Percentiles rank a stretch among this genome's conserved stretches.
These are phyloP conservation scores for Echinosophora koreensis DNA, from an alignment of 306 rosid genomes.

Conservation along the genomic window DNA sequence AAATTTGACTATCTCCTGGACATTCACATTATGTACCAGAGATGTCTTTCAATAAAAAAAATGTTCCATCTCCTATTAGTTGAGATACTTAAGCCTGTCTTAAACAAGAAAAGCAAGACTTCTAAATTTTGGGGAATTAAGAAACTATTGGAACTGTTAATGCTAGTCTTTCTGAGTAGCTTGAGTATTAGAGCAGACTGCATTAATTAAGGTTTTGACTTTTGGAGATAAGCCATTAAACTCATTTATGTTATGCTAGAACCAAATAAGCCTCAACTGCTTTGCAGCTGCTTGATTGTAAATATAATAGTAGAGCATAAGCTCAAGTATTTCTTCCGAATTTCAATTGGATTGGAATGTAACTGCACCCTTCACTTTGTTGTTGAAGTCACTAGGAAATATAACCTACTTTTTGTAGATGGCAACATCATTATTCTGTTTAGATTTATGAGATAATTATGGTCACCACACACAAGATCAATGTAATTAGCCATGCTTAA, in stretches of 20 bases:
- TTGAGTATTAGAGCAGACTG: slow-evolving; percentile 3
- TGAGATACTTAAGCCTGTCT: slow-evolving; percentile 21
- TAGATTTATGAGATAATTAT: background rate
- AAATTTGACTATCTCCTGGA: slow-evolving; percentile 28
- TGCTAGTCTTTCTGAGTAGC: slow-evolving; percentile 4
- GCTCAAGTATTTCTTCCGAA: slow-evolving; percentile 12
- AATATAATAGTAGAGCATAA: slow-evolving; percentile 27
- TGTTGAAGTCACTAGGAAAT: slow-evolving; percentile 31
- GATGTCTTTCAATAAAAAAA: slow-evolving; percentile 8
- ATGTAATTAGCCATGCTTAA: slow-evolving; percentile 22
- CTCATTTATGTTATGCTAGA: slow-evolving; percentile 26
- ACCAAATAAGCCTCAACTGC: slow-evolving; percentile 31
- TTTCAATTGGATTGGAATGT: slow-evolving; percentile 29
- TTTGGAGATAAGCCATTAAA: background rate
- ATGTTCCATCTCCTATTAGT: slow-evolving; percentile 12
- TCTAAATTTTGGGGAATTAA: slow-evolving; percentile 6
- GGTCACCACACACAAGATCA: slow-evolving; percentile 2
- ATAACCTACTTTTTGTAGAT: background rate
- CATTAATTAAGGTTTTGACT: slow-evolving; percentile 19
- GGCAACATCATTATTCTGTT: slow-evolving; percentile 29
- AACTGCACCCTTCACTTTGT: slow-evolving; percentile 11
- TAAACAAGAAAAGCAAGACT: slow-evolving; percentile 26
- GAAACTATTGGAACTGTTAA: slow-evolving; percentile 29
- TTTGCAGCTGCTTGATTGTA: slow-evolving; percentile 28
- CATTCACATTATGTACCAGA: background rate